Percentiles rank a stretch among this genome's conserved stretches.
Conservation (phyloP, 2,329 filamentous ascomycete species). For the Madurella mycetomatis region DNA sequence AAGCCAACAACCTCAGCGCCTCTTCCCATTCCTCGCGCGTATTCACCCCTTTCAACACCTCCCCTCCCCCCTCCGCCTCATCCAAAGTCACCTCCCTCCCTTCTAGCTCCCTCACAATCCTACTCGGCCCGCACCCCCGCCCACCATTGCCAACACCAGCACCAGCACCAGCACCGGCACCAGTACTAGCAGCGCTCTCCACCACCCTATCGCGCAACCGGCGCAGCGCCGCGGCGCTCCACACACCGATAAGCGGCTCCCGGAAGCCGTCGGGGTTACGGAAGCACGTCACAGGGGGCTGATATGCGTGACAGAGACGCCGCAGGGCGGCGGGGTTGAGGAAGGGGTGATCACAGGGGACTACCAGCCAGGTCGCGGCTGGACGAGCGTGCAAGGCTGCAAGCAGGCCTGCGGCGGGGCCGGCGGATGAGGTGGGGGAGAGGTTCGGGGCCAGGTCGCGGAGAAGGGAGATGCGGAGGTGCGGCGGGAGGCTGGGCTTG, state of each 20-base stretch:
- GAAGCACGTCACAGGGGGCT: slow-evolving; percentile 33
- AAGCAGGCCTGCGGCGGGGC: slow-evolving; percentile 27
- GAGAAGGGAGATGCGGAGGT: neutral
- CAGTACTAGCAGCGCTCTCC: neutral
- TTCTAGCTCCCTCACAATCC: slow-evolving; percentile 7
- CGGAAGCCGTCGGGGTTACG: slow-evolving; percentile 27
- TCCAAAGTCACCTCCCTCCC: neutral
- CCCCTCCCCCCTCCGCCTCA: neutral
- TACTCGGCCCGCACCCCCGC: slow-evolving; percentile 13
- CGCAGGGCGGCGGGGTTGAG: slow-evolving; percentile 26
- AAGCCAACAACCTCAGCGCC: neutral
- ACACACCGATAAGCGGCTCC: slow-evolving; percentile 36
- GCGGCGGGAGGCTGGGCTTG: neutral
- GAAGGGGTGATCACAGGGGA: slow-evolving; percentile 34
- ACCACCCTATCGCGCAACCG: slow-evolving; percentile 15
- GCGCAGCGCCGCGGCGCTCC: slow-evolving; percentile 31
- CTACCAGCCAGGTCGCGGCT: slow-evolving; percentile 30
- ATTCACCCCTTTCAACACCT: slow-evolving; percentile 6
- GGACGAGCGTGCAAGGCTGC: slow-evolving; percentile 28
- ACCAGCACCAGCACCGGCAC: slow-evolving; percentile 9
- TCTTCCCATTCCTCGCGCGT: slow-evolving; percentile 19
- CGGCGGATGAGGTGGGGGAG: slow-evolving; percentile 1
- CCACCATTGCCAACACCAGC: slow-evolving; percentile 7
- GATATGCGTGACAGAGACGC: slow-evolving; percentile 26
- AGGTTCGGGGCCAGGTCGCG: neutral